phyloP scores from a whole-genome alignment of 306 rosid genomes.

The Cucurbita moschata region DNA sequence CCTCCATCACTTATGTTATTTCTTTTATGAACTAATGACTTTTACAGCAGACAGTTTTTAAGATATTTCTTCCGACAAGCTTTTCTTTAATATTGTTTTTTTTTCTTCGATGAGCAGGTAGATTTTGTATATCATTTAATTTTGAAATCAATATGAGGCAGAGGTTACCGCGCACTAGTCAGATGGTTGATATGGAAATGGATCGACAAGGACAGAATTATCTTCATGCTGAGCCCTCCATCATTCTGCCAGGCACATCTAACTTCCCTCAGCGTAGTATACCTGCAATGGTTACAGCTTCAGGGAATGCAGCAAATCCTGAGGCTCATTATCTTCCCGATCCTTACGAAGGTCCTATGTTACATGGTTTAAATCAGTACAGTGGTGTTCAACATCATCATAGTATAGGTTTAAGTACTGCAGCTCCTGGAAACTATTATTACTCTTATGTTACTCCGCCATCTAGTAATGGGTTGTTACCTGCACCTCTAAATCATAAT shows the following conservation, averaged over 20 bases:
- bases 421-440: slow-evolving; percentile 36
- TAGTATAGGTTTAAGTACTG: slow-evolving; percentile 45
- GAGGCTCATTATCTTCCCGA: slow-evolving; percentile 50
- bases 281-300: slow-evolving; percentile 34
- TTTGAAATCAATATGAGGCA: slow-evolving; percentile 32
- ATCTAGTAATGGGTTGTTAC: slow-evolving; percentile 44
- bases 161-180: slow-evolving; percentile 25
- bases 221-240: slow-evolving; percentile 44
- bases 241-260: slow-evolving; percentile 29
- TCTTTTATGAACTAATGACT: neutral
- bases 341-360: slow-evolving; percentile 45
- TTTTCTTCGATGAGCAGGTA: slow-evolving; percentile 20
- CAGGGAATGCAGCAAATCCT: slow-evolving; percentile 41
- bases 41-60: neutral
- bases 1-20: neutral
- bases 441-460: slow-evolving; percentile 57
- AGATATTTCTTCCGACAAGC: neutral
- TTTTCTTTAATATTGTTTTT: neutral
- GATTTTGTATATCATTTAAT: slow-evolving; percentile 12
- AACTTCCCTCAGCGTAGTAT: slow-evolving; percentile 41
- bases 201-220: slow-evolving; percentile 56
- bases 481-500: slow-evolving; percentile 43
- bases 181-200: slow-evolving; percentile 54
- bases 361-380: slow-evolving; percentile 47
- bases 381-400: slow-evolving; percentile 46